Base-by-base conservation (phyloP, 768 basidiomycete species). In the Coprinopsis strossmayeri region DNA sequence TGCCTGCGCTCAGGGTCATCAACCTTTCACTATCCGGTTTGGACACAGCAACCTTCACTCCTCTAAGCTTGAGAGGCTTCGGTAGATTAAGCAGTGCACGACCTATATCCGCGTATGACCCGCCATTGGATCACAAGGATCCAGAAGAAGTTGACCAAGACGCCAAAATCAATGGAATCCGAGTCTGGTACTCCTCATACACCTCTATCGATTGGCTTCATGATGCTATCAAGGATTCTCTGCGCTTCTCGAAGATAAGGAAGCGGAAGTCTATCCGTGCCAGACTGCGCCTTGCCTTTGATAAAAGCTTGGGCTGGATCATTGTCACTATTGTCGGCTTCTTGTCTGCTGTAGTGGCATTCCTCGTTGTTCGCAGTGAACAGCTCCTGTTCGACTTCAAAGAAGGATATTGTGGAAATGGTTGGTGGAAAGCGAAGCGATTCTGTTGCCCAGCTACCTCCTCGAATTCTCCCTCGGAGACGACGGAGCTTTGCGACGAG, bases 161-260 rank as follows among this genome's bases (percentile, higher is more conserved):
- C 49, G 73, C 80, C 26, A 82, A 79, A 59, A 80, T 81, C 42
- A 95, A 95, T 56, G 93, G 93, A 28, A 82, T 91, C 49, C 84
- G 91, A 23, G 89, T 92, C 27, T 89, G 85, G 90, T 92, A 91
- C 64, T 82, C 86, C 10, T 89, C 87, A 2, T 95, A 84, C 68
- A 83, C 89, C 0, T 91, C 88, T 17, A 86, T 95, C 49, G 93
- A 97, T 65, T 97, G 94, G 95, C 71, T 97, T 46, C 95, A 97
- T 58, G 95, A 97, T 68, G 79, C 90, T 34, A 91, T 97, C 70
- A 94, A 96, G 64, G 91, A 95, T 60, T 91, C 91, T 0, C 78
- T 79, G 5, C 86, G 93, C 24, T 84, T 87, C 54, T 78, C 84
- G 27, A 76, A 79, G 43, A 72, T 95, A 15, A 73, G 90, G 52